Conservation (phyloP, 2,329 filamentous ascomycete genomes). For the Cercospora sp. region DNA sequence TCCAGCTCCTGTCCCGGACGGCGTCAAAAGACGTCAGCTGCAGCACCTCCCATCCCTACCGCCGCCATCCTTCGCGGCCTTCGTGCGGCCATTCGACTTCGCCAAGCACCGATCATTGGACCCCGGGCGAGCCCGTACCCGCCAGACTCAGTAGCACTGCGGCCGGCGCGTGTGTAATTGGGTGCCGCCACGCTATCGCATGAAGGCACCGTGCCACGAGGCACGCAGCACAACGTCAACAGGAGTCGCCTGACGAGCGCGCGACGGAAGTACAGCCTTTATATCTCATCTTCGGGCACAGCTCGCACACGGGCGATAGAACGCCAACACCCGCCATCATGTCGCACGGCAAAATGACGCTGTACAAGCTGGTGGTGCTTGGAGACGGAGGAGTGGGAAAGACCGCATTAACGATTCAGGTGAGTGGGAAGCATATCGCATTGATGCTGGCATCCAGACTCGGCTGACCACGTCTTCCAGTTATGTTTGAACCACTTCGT, state of each 20-base stretch:
- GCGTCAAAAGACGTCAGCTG: background rate
- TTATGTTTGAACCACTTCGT: slow-evolving; percentile 98
- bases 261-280: slow-evolving; percentile 2
- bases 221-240: slow-evolving; percentile 18
- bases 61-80: slow-evolving; percentile 7
- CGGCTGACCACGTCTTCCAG: slow-evolving; percentile 48
- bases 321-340: slow-evolving; percentile 25
- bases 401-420: slow-evolving; percentile 95
- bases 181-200: slow-evolving; percentile 17
- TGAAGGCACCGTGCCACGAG: slow-evolving; percentile 13
- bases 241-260: slow-evolving; percentile 18
- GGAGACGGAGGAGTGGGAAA: slow-evolving; percentile 98
- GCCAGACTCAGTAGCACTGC: slow-evolving; percentile 21
- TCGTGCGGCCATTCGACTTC: slow-evolving; percentile 4
- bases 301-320: slow-evolving; percentile 11
- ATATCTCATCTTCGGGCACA: slow-evolving; percentile 20
- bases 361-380: slow-evolving; percentile 92
- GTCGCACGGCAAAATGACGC: slow-evolving; percentile 44
- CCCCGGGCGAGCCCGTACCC: slow-evolving; percentile 14
- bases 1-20: background rate
- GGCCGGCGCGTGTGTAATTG: slow-evolving; percentile 19
- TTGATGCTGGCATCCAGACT: background rate
- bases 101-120: slow-evolving; percentile 16
- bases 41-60: background rate
- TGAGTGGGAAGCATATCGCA: slow-evolving; percentile 16